phyloP scores from a whole-genome alignment of 2,329 filamentous ascomycete species.

The Monascus ruber region DNA sequence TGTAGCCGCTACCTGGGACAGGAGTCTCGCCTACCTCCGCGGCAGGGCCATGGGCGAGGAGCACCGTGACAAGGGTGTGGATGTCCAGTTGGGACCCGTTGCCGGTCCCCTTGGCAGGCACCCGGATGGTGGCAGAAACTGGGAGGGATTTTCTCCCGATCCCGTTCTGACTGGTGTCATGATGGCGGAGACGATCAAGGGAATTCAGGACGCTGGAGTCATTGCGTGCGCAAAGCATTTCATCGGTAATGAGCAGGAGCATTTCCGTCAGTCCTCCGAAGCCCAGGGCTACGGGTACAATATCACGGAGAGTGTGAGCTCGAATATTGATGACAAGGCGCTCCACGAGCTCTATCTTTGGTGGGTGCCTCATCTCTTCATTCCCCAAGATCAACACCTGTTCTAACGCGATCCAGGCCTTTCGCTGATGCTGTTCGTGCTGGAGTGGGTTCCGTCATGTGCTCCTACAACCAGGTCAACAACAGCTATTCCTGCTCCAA shows the following conservation, averaged over 20 bases:
- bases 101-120: constrained; percentile 60
- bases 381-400: not conserved
- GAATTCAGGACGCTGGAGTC: constrained; percentile 70
- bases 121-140: constrained; percentile 58
- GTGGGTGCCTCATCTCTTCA: constrained; percentile 13
- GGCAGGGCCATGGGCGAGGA: constrained; percentile 66
- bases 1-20: constrained; percentile 73
- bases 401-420: constrained; percentile 33
- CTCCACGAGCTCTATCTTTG: constrained; percentile 55
- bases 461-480: constrained; percentile 62
- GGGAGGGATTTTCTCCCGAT: constrained; percentile 58
- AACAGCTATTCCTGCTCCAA: constrained; percentile 58
- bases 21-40: constrained; percentile 55
- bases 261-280: constrained; percentile 54
- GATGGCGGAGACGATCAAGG: constrained; percentile 61
- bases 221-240: constrained; percentile 76
- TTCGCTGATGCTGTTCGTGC: constrained; percentile 58
- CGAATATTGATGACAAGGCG: constrained; percentile 53
- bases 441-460: constrained; percentile 58
- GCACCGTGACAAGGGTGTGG: constrained; percentile 62
- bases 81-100: constrained; percentile 65
- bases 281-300: constrained; percentile 50
- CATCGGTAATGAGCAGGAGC: constrained; percentile 63
- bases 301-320: constrained; percentile 50
- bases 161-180: constrained; percentile 63